These are phyloP conservation scores for Poterioochromonas sp. DNA, from an alignment of 352 stramenopile species.

Conservation along the genomic window DNA sequence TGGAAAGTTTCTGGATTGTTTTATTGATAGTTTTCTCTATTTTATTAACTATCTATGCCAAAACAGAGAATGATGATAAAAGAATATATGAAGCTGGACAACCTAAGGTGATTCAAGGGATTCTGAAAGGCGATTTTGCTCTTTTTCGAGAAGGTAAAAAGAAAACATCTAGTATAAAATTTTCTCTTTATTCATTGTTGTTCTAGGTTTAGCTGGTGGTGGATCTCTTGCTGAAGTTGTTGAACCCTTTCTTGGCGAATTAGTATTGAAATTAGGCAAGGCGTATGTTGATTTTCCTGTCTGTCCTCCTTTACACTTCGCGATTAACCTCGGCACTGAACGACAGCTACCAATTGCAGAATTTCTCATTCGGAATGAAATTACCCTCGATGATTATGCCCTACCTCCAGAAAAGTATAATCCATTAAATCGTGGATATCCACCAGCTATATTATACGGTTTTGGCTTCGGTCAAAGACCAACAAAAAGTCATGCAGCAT, in stretches of 20 bases:
- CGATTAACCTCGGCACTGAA: neutral
- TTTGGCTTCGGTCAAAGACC: neutral
- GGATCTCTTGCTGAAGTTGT: neutral
- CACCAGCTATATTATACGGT: neutral
- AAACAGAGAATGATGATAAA: no score
- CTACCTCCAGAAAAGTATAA: neutral
- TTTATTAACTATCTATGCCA: no score
- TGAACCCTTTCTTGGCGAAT: neutral
- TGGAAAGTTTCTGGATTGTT: no score
- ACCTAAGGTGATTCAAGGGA: no score
- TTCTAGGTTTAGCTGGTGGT: neutral
- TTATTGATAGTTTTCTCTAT: no score
- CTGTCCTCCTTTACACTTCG: neutral
- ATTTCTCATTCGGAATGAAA: neutral
- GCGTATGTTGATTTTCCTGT: neutral
- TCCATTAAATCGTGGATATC: neutral
- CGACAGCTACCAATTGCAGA: neutral
- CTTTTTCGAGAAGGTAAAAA: no score
- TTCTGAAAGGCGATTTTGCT: no score
- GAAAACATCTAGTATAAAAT: no score
- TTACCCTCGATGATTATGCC: neutral
- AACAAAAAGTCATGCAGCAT: neutral
- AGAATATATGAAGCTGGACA: no score
- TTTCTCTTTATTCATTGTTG: no score
- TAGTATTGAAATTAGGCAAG: slow-evolving; percentile 2